Evolutionary conservation across 139 green algal species (phyloP), one percentile per base, ranked within the genome.

Genomic region (Spirogloea muscicola): DNA sequence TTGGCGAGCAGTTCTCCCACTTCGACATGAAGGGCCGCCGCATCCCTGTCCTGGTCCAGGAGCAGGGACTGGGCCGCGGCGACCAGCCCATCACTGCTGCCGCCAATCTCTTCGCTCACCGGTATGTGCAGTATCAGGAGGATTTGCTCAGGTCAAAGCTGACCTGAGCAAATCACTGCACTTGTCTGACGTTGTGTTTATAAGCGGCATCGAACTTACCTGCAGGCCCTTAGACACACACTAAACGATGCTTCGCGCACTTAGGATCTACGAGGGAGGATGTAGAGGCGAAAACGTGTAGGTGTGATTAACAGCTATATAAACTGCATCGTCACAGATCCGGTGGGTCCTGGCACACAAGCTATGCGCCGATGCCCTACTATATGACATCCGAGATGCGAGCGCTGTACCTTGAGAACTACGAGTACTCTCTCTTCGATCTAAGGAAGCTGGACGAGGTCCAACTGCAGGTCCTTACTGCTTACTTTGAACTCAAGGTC

Each of bases 11-110:
- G 48, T 85, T 76, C 51, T 78, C 68, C 21, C 74, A 51, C 21
- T 49, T 82, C 6, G 48, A 85, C 25, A 48, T 79, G 43, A 83
- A 79, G 57, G 79, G 79, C 13, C 43, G 37, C 2, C 59, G 74
- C 7, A 42, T 85, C 40, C 74, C 74, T 10, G 58, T 85, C 37
- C 51, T 85, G 16, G 62, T 72, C 33, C 60, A 60, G 1, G 79
- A 85, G 68, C 79, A 85, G 61, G 79, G 79, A 27, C 59, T 85
- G 10, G 79, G 79, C 52, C 65, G 79, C 27, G 79, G 79, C 18
- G 51, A 62, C 1, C 67, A 82, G 49, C 79, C 79, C 43, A 48
- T 80, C 34, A 83, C 79, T 31, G 52, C 46, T 2, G 27, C 34
- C 4, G 57, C 71, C 27, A 79, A 85, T 36, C 21, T 42, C 5